Percentiles rank a stretch among this genome's conserved stretches.
Evolutionary conservation across 768 basidiomycete genomes (phyloP).

Genomic region (Paxillus ammoniavirescens): DNA sequence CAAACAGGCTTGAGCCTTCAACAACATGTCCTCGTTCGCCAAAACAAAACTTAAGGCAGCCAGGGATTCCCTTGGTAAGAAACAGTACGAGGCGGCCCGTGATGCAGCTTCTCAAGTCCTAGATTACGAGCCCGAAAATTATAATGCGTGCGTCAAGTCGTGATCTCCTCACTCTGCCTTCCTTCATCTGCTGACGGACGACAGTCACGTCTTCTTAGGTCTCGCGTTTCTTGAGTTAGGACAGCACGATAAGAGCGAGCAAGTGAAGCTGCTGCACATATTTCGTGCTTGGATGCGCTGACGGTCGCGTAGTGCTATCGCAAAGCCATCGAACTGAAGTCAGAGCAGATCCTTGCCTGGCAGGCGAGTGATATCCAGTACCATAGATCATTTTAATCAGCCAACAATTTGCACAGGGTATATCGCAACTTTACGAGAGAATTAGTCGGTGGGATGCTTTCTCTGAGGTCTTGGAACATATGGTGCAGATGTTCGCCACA

Average conservation of each 20-base stretch:
- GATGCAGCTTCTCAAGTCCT: constrained; percentile 65
- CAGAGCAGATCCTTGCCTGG: constrained; percentile 75
- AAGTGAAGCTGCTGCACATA: constrained; percentile 53
- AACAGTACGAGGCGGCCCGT: constrained; percentile 68
- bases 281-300: constrained; percentile 9
- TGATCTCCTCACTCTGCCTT: not conserved
- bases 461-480: constrained; percentile 47
- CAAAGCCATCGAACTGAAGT: constrained; percentile 69
- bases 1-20: not conserved
- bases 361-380: constrained; percentile 51
- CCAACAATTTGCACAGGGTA: constrained; percentile 47
- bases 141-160: constrained; percentile 71
- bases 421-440: constrained; percentile 71
- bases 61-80: constrained; percentile 71
- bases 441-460: constrained; percentile 57
- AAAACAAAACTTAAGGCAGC: constrained; percentile 80
- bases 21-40: constrained; percentile 42
- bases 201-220: constrained; percentile 83
- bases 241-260: constrained; percentile 73
- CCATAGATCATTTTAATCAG: constrained; percentile 14
- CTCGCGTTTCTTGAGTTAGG: constrained; percentile 76
- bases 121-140: constrained; percentile 78
- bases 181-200: constrained; percentile 4
- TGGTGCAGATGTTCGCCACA: constrained; percentile 59
- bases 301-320: constrained; percentile 60